A percentile compares a stretch with the other conserved stretches of the same genome.
Conservation (phyloP, 202 grass and related monocot species). For the Carex sylvatica region DNA sequence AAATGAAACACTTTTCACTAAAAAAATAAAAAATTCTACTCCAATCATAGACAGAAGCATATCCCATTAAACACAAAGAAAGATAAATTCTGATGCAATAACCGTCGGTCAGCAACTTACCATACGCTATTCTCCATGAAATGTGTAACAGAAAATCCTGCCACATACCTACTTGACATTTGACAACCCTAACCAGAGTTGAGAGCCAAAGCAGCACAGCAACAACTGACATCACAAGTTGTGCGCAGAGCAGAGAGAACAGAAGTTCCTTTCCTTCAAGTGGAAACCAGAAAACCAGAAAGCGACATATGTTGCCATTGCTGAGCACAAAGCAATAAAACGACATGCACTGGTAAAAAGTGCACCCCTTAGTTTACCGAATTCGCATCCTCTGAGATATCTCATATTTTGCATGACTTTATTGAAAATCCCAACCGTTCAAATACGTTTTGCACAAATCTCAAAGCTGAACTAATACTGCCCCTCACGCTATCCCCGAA, state of each 20-base stretch:
- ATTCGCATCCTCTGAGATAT: neutral
- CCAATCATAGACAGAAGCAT: no score
- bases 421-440: no score
- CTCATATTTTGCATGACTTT: no score
- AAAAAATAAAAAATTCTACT: no score
- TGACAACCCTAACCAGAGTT: neutral
- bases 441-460: no score
- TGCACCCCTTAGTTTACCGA: neutral
- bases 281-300: neutral
- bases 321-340: neutral
- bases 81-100: no score
- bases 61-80: no score
- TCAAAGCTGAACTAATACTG: no score
- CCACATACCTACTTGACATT: neutral
- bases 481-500: no score
- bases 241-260: neutral
- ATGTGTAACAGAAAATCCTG: neutral
- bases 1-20: no score
- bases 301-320: neutral
- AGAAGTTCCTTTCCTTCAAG: neutral
- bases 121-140: neutral
- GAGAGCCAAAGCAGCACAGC: neutral
- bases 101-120: neutral
- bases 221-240: neutral
- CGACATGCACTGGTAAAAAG: conserved; percentile 2